These are phyloP conservation scores for Salvia sclarea DNA, from an alignment of 305 asterid genomes.

Conservation along the genomic window DNA sequence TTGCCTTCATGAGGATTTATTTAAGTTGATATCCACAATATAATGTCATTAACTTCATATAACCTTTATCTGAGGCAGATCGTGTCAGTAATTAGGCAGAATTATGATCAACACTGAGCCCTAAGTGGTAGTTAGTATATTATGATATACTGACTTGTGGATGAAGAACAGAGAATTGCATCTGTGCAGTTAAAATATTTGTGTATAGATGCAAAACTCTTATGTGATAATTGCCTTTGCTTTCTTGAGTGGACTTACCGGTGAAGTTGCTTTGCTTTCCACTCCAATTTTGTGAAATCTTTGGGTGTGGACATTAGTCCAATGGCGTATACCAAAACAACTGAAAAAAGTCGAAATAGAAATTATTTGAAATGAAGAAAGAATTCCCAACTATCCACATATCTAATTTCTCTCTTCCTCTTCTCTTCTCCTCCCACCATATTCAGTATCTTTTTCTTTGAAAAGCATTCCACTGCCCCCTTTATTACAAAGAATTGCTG, in stretches of 20 bases:
- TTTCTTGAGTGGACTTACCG: slow-evolving; percentile 19
- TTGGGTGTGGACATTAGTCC: not conserved
- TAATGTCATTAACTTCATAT: not conserved
- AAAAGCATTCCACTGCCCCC: not conserved
- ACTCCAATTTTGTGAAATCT: not conserved
- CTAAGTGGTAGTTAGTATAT: not conserved
- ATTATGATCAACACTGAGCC: not conserved
- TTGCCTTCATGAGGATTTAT: no score
- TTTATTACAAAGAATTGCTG: slow-evolving; percentile 10
- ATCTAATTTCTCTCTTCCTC: slow-evolving; percentile 8
- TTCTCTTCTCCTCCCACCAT: slow-evolving; percentile 1
- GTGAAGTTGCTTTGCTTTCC: slow-evolving; percentile 2
- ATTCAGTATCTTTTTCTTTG: not conserved
- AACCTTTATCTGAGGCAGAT: not conserved
- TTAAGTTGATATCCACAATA: no score
- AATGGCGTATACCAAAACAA: not conserved
- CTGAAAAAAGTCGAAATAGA: no score
- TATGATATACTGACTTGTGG: not conserved
- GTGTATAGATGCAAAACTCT: not conserved
- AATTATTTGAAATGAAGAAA: no score
- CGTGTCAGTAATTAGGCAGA: not conserved
- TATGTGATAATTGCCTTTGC: not conserved
- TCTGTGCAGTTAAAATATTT: not conserved
- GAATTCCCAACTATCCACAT: not conserved
- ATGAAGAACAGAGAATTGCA: not conserved